A percentile compares a stretch with the other conserved stretches of the same genome.
Conservation (phyloP, 2,329 filamentous ascomycete species). For the Pyricularia sp. region DNA sequence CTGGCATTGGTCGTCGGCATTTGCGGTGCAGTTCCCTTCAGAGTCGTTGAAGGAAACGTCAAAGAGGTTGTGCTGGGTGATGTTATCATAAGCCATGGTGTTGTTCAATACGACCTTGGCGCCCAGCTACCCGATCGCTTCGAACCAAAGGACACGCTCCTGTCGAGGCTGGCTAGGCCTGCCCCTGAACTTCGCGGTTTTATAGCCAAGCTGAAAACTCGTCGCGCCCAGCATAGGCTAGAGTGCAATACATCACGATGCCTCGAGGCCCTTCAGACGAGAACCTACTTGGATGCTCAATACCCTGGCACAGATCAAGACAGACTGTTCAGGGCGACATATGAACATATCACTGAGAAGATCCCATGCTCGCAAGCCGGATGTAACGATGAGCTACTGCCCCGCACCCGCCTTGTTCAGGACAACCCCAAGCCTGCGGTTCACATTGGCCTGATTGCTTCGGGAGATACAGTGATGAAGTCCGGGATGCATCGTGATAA, state of each 20-base stretch:
- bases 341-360: conserved; percentile 5
- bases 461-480: conserved; percentile 23
- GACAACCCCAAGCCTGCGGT: conserved; percentile 1
- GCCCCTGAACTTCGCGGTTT: conserved; percentile 7
- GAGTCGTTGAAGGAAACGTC: too few relatives aligned
- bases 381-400: conserved; percentile 6
- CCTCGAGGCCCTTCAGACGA: background rate
- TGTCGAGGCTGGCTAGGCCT: conserved; percentile 9
- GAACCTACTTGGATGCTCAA: conserved; percentile 2
- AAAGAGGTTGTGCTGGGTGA: conserved; percentile 11
- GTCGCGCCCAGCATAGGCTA: conserved; percentile 2
- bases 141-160: conserved; percentile 6
- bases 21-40: background rate
- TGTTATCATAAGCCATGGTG: conserved; percentile 12
- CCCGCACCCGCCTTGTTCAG: conserved; percentile 5
- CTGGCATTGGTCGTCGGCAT: background rate
- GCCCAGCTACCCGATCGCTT: conserved; percentile 9
- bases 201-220: conserved; percentile 6
- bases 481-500: conserved; percentile 17
- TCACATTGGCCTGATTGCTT: conserved; percentile 17
- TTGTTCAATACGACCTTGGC: conserved; percentile 13
- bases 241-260: conserved; percentile 3
- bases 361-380: conserved; percentile 4
- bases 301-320: conserved; percentile 8
- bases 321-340: conserved; percentile 8